Evolutionary conservation across 2,329 filamentous ascomycete species (phyloP).

Genomic region (Clarireedia hainanense): DNA sequence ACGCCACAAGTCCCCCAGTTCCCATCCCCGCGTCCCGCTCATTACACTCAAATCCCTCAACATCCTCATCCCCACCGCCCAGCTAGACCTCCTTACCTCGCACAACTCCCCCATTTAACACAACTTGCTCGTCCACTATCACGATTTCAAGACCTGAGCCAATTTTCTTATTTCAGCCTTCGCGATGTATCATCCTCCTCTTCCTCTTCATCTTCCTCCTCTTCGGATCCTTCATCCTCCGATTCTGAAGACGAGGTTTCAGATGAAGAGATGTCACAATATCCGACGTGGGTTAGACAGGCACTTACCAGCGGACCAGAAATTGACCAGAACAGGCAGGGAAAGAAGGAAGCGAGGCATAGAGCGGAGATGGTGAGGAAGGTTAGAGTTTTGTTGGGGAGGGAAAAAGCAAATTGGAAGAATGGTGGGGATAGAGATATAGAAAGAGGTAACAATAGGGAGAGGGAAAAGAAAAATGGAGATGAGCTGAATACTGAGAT

Average conservation of each 20-base stretch:
- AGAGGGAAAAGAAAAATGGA: background rate
- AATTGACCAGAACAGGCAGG: background rate
- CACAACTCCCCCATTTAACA: too few species aligned
- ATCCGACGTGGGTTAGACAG: background rate
- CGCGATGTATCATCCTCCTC: background rate
- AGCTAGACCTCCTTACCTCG: too few species aligned
- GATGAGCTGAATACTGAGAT: background rate
- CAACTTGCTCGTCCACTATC: too few species aligned
- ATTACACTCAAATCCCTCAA: too few species aligned
- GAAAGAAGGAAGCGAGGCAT: background rate
- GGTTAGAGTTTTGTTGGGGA: background rate
- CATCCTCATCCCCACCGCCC: too few species aligned
- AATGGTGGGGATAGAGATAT: background rate
- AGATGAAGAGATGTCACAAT: background rate
- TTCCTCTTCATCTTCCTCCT: too few species aligned
- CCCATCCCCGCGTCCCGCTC: too few species aligned
- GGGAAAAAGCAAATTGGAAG: background rate
- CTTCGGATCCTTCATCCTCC: background rate
- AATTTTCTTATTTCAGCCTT: too few species aligned
- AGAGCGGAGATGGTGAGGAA: background rate
- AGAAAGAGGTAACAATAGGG: background rate
- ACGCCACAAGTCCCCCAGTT: too few species aligned
- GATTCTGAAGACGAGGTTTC: background rate
- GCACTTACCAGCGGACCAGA: background rate
- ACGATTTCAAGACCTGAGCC: too few species aligned